Base-by-base conservation (phyloP, 1,284 basidiomycete genomes). In the Pseudozyma pruni region DNA sequence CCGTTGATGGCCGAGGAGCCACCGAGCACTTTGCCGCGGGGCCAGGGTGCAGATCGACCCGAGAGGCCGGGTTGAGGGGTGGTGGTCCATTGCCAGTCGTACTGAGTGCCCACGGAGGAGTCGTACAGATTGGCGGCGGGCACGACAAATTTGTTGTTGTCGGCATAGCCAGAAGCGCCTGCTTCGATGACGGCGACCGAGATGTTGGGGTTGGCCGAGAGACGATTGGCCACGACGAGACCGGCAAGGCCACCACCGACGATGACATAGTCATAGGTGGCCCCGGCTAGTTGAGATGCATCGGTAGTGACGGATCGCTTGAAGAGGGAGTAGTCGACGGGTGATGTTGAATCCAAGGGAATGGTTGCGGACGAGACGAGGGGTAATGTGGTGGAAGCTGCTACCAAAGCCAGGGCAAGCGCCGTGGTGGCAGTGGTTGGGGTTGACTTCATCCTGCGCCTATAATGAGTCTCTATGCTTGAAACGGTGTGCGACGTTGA, bases 171-270 rank as follows among this genome's bases (percentile, higher is more conserved):
- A 11, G 63, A 51, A 1, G 37, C 35, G 3, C 88, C 88, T 2
- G 86, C 88, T 76, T 89, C 88, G 45, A 80, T 80, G 35, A 80
- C 78, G 5, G 72, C 75, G 8, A 81, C 79, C 5, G 58, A 67
- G 35, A 79, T 56, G 37, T 67, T 44, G 14, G 64, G 47, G 47
- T 81, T 72, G 29, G 76, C 66, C 1, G 74, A 71, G 16, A 81
- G 66, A 0, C 79, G 67, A 6, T 61, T 60, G 10, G 79, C 79
- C 7, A 81, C 68, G 3, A 66, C 63, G 8, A 81, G 58, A 22
- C 79, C 79, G 3, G 78, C 76, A 23, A 93, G 92, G 2, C 95
- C 95, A 27, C 77, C 79, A 11, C 79, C 79, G 31, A 79, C 64
- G 22, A 81, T 58, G 42, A 81, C 45, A 37, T 79, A 81, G 71